Percentiles rank a stretch among this genome's conserved stretches.
Conservation (phyloP, 805 yeast species). For the Lipomyces starkeyi region DNA sequence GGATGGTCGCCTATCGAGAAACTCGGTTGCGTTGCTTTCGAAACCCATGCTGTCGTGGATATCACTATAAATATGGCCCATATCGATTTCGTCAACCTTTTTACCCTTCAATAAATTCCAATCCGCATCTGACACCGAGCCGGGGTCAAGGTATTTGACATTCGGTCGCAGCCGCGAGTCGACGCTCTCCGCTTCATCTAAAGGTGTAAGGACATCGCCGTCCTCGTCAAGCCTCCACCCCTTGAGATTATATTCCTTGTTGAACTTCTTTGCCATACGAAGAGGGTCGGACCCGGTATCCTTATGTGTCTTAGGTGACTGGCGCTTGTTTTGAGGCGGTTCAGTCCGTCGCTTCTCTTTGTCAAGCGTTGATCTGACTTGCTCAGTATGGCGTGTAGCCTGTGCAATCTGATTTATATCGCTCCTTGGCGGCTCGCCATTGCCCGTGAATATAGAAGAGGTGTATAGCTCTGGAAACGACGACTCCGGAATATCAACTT, state of each 20-base stretch:
- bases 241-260: conserved; percentile 8
- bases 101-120: conserved; percentile 2
- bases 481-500: conserved; percentile 17
- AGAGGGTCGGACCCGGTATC: neutral
- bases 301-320: neutral
- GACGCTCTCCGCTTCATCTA: neutral
- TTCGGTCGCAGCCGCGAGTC: neutral
- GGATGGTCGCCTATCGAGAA: neutral
- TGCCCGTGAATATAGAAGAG: conserved; percentile 9
- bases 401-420: neutral
- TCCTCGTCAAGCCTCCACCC: conserved; percentile 1
- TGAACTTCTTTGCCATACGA: neutral
- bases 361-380: neutral
- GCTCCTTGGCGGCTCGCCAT: conserved; percentile 1
- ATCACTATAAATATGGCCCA: neutral
- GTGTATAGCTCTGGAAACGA: conserved; percentile 20
- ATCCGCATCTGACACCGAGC: neutral
- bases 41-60: conserved; percentile 2
- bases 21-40: neutral
- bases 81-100: neutral
- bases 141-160: conserved; percentile 1
- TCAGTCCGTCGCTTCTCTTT: neutral
- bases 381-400: neutral
- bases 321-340: neutral
- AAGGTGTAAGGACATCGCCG: neutral